Base-by-base conservation (phyloP, 1,139 yeast genomes). In the Candida sp. region DNA sequence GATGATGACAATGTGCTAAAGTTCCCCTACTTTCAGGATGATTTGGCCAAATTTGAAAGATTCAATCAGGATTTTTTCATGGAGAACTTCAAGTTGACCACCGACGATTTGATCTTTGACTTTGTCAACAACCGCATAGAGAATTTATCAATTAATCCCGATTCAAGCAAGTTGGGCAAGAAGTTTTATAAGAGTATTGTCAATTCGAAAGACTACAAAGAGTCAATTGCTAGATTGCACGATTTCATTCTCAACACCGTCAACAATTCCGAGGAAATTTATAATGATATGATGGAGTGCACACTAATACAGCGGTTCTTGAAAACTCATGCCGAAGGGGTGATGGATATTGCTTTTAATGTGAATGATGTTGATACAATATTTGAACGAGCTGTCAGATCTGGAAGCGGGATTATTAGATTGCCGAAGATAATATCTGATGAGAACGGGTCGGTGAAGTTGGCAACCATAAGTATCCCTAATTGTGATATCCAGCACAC, bases 291-390 rank as follows among this genome's bases (percentile, higher is more conserved):
- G 26, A 60, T 65, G 53, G 72, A 68, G 46, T 67, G 73, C 17
- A 56, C 57, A 17, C 49, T 63, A 34, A 62, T 72, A 35, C 70
- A 71, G 34, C 60, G 68, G 6, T 88, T 82, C 62, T 68, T 87
- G 12, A 63, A 65, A n/a, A 62, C 61, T 5, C 96, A 90, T 63
- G 93, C 96, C 1, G 94, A 88, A 61, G 89, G 90, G 3, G 89
- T 89, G 4, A 81, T 84, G 65, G 96, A 90, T 63, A 81, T 90
- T 7, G 80, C 90, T 0, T 85, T 89, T 57, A 63, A 63, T 17
- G 94, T 88, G 0, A 72, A 69, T 5, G 70, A 85, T 59, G 82
- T 82, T 5, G 77, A 71, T 3, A 55, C 58, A 0, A 72, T 80
- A 1, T 86, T 69, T 55, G 53, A 66, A 0, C 67, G 68, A 35